Evolutionary conservation across 495 filamentous ascomycete genomes (phyloP).

Genomic region (Neurospora cerealis): DNA sequence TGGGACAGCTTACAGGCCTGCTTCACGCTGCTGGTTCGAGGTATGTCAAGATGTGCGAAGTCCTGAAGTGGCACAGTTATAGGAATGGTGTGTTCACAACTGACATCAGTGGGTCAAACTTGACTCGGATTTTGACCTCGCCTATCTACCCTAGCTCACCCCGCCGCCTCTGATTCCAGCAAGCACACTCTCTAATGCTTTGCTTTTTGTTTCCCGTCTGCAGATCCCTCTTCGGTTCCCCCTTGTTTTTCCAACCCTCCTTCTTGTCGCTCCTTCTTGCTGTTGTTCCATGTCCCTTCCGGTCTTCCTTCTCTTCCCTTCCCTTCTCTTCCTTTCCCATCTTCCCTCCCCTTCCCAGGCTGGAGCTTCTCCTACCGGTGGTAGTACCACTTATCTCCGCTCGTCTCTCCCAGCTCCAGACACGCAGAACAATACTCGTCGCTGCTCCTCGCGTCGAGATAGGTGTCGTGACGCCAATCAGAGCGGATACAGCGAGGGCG

Average conservation of each 20-base stretch:
- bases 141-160: neutral
- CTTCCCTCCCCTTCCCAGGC: neutral
- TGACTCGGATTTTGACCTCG: neutral
- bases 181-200: neutral
- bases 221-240: neutral
- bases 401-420: neutral
- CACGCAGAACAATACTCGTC: neutral
- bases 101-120: neutral
- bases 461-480: neutral
- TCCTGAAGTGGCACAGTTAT: neutral
- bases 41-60: too few species aligned
- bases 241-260: neutral
- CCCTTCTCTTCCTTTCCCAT: too few species aligned
- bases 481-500: neutral
- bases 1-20: neutral
- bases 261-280: neutral
- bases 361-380: neutral
- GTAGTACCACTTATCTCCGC: neutral
- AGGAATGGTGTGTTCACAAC: neutral
- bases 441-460: neutral
- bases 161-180: neutral
- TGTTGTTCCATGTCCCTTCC: neutral
- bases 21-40: too few species aligned
- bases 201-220: neutral
- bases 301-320: neutral